phyloP scores from a whole-genome alignment of 257 asterid genomes.

The Nicotiana noctiflora region DNA sequence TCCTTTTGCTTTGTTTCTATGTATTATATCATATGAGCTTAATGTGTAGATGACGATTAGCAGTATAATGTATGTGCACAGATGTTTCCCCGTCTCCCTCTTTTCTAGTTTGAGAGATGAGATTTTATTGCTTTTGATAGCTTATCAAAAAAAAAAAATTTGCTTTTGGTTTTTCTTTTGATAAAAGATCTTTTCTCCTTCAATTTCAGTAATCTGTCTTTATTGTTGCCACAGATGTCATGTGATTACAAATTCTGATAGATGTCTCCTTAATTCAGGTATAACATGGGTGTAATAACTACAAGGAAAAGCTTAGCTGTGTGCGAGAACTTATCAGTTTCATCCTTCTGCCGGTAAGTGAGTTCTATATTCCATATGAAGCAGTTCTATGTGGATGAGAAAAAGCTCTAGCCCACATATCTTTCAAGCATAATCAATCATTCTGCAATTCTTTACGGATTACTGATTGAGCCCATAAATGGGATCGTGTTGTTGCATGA shows the following conservation, averaged over 20 bases:
- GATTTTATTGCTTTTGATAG: no score
- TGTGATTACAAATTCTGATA: background rate
- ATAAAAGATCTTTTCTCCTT: background rate
- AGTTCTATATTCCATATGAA: conserved; percentile 4
- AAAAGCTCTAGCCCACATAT: background rate
- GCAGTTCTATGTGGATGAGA: background rate
- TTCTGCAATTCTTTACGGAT: background rate
- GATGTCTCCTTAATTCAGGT: conserved; percentile 39
- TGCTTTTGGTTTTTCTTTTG: background rate
- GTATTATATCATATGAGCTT: background rate
- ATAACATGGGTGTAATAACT: conserved; percentile 87
- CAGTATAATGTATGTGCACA: background rate
- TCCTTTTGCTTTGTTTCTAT: background rate
- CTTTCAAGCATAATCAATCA: background rate
- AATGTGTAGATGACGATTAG: background rate
- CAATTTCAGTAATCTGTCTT: background rate
- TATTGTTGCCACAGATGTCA: background rate
- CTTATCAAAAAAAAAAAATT: background rate
- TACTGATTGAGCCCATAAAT: background rate
- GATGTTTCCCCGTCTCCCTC: background rate
- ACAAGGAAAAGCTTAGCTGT: conserved; percentile 76
- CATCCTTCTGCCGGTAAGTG: conserved; percentile 79
- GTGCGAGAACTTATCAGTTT: conserved; percentile 79
- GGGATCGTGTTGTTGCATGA: background rate
- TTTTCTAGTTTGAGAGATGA: background rate